A percentile compares a stretch with the other conserved stretches of the same genome.
These are phyloP conservation scores for Yueomyces sp. DNA, from an alignment of 805 yeast genomes.

Conservation along the genomic window DNA sequence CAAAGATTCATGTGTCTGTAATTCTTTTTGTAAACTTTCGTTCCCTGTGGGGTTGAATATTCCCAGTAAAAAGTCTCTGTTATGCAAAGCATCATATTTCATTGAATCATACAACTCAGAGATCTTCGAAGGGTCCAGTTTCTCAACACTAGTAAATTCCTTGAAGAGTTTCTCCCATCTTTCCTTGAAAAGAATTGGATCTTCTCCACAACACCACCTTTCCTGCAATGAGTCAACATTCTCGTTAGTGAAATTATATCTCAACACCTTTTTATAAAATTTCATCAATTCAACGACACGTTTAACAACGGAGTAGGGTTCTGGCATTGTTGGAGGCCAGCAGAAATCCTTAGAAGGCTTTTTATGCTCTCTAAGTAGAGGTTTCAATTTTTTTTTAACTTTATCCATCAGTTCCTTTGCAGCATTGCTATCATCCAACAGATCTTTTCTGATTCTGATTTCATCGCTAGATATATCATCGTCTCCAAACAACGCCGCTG, in stretches of 20 bases:
- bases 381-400: constrained; percentile 92
- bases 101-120: constrained; percentile 94
- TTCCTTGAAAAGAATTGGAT: constrained; percentile 77
- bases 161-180: constrained; percentile 94
- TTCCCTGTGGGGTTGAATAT: constrained; percentile 57
- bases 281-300: constrained; percentile 93
- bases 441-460: constrained; percentile 73
- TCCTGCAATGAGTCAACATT: constrained; percentile 58
- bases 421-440: constrained; percentile 92
- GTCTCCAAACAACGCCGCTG: constrained; percentile 60
- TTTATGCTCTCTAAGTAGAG: constrained; percentile 80
- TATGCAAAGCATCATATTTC: constrained; percentile 96
- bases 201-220: constrained; percentile 96
- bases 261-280: constrained; percentile 76
- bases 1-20: constrained; percentile 29
- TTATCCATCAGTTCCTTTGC: constrained; percentile 97
- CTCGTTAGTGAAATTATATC: constrained; percentile 55
- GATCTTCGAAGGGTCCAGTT: constrained; percentile 94
- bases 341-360: constrained; percentile 97
- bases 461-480: constrained; percentile 66
- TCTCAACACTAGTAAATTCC: constrained; percentile 85
- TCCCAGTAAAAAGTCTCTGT: constrained; percentile 73
- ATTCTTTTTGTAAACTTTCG: constrained; percentile 21
- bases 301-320: constrained; percentile 90
- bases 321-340: constrained; percentile 98